Conservation (phyloP, 257 asterid genomes). For the Henckelia pumila region DNA sequence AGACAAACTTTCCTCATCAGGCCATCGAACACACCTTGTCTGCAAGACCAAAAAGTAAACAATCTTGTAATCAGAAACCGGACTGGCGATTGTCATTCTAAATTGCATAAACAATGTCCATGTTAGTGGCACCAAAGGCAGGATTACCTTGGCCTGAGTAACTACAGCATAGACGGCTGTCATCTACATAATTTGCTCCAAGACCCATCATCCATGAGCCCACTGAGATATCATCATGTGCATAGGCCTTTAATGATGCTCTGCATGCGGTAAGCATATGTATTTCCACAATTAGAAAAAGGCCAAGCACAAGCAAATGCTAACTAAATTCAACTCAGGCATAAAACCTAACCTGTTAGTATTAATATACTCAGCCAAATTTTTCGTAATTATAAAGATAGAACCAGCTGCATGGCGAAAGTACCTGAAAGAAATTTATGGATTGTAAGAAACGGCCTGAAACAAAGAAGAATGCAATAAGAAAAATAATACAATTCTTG, state of each 20-base stretch:
- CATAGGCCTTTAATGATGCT: slow-evolving; percentile 79
- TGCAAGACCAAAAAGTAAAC: slow-evolving; percentile 33
- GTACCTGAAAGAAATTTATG: slow-evolving; percentile 54
- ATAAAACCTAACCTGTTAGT: slow-evolving; percentile 73
- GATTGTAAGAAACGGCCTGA: slow-evolving; percentile 22
- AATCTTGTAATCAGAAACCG: not conserved
- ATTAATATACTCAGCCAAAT: slow-evolving; percentile 69
- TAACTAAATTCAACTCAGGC: slow-evolving; percentile 12
- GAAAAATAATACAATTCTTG: not conserved
- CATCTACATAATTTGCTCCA: slow-evolving; percentile 76
- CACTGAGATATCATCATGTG: slow-evolving; percentile 73
- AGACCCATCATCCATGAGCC: slow-evolving; percentile 99
- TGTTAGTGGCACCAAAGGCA: not conserved
- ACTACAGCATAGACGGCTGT: slow-evolving; percentile 74
- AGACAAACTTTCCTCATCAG: slow-evolving; percentile 30
- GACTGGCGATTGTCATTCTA: not conserved
- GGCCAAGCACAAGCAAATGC: slow-evolving; percentile 7
- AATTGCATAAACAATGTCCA: not conserved
- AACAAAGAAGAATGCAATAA: not conserved
- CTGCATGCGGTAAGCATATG: slow-evolving; percentile 42
- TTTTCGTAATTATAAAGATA: slow-evolving; percentile 58
- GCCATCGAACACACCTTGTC: slow-evolving; percentile 73
- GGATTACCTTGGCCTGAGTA: slow-evolving; percentile 61
- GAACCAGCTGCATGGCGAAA: slow-evolving; percentile 88
- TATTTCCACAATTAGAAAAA: not conserved